phyloP scores from a whole-genome alignment of 1,139 yeast genomes.

The Hyphopichia khmerensis region DNA sequence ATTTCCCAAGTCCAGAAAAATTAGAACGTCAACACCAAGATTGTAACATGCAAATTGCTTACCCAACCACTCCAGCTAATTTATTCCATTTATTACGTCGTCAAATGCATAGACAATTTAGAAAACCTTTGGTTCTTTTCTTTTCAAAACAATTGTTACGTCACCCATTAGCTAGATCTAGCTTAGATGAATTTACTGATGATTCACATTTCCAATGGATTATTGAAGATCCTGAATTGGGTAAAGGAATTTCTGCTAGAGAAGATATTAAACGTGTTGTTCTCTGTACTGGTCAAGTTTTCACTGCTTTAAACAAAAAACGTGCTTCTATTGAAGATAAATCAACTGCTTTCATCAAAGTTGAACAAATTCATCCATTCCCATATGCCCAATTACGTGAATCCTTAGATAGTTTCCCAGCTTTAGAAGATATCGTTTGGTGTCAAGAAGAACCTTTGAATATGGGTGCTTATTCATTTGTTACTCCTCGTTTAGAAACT shows the following conservation, averaged over 20 bases:
- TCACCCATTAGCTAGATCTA: conserved; percentile 96
- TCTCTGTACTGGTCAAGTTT: conserved; percentile 90
- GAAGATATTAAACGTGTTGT: conserved; percentile 88
- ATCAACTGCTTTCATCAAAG: conserved; percentile 81
- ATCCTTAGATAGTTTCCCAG: conserved; percentile 75
- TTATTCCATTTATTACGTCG: conserved; percentile 96
- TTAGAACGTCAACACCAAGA: conserved; percentile 98
- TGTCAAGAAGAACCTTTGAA: conserved; percentile 99
- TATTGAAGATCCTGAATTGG: conserved; percentile 86
- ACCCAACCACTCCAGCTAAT: conserved; percentile 98
- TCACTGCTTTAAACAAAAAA: conserved; percentile 85
- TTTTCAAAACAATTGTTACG: conserved; percentile 94
- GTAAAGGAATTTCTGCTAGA: conserved; percentile 70
- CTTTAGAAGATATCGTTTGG: conserved; percentile 87
- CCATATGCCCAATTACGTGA: conserved; percentile 94
- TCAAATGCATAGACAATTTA: conserved; percentile 99
- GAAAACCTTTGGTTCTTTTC: conserved; percentile 88
- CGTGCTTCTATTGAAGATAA: conserved; percentile 75
- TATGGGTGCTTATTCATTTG: conserved; percentile 88
- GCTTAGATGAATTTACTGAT: conserved; percentile 79
- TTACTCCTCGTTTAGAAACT: conserved; percentile 77
- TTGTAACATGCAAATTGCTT: conserved; percentile 95
- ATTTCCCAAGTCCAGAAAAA: conserved; percentile 86
- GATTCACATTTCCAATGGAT: conserved; percentile 95
- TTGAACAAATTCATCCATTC: conserved; percentile 99